phyloP scores from a whole-genome alignment of 2,329 filamentous ascomycete genomes.

The Aspergillus versicolor region DNA sequence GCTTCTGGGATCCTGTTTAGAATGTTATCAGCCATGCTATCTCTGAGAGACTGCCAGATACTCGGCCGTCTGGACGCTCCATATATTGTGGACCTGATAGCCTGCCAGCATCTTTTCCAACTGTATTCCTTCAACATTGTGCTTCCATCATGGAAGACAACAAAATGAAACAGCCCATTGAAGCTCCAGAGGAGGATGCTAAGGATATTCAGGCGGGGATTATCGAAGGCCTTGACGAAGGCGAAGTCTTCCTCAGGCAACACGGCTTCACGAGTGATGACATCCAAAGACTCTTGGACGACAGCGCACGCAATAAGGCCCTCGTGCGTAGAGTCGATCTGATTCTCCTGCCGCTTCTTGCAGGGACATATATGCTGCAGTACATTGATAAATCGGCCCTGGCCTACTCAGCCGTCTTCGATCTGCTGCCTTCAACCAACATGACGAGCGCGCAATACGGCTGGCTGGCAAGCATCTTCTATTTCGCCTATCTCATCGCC shows the following conservation, averaged over 20 bases:
- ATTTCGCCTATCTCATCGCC: slow-evolving; percentile 49
- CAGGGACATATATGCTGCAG: slow-evolving; percentile 44
- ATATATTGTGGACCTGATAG: no score
- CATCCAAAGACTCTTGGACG: slow-evolving; percentile 47
- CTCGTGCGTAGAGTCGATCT: slow-evolving; percentile 50
- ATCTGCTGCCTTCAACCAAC: slow-evolving; percentile 51
- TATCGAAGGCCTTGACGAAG: slow-evolving; percentile 46
- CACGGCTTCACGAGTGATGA: slow-evolving; percentile 46
- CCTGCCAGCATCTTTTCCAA: no score
- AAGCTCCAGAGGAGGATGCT: slow-evolving; percentile 13
- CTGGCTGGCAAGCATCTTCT: slow-evolving; percentile 59
- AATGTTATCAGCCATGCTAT: no score
- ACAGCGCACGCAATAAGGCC: slow-evolving; percentile 33
- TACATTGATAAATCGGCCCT: slow-evolving; percentile 58
- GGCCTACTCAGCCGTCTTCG: slow-evolving; percentile 57
- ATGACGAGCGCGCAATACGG: slow-evolving; percentile 47
- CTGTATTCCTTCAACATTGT: no score
- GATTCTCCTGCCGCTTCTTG: slow-evolving; percentile 52
- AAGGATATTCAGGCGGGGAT: slow-evolving; percentile 16
- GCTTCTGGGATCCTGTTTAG: no score
- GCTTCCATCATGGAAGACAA: no score
- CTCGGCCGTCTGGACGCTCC: no score
- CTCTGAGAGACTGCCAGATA: no score
- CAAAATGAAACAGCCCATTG: no score
- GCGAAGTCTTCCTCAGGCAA: slow-evolving; percentile 50